These are phyloP conservation scores for Arthrocladium fulminans DNA, from an alignment of 2,329 filamentous ascomycete genomes.

Conservation along the genomic window DNA sequence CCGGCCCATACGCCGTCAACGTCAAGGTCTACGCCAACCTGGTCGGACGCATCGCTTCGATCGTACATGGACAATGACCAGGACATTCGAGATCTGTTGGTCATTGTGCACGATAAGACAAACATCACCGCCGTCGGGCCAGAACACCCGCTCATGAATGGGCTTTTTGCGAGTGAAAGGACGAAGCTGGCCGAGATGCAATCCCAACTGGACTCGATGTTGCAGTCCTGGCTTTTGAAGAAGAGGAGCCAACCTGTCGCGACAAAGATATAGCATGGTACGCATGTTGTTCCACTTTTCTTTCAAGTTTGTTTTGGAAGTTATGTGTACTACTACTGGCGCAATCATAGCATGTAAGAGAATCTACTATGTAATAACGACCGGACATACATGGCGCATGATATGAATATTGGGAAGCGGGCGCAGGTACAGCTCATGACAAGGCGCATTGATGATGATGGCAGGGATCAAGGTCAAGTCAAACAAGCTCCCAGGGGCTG, in stretches of 20 bases:
- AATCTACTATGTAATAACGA: not conserved
- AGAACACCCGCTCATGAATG: constrained; percentile 76
- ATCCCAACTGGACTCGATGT: constrained; percentile 77
- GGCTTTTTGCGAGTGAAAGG: constrained; percentile 78
- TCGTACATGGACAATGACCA: constrained; percentile 85
- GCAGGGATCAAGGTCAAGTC: not conserved
- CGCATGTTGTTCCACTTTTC: not conserved
- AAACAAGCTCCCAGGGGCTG: no score
- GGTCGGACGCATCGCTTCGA: constrained; percentile 79
- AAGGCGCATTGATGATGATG: not conserved
- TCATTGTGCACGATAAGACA: constrained; percentile 87
- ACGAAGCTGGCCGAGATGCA: constrained; percentile 80
- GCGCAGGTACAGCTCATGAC: not conserved
- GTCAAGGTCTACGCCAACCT: constrained; percentile 52
- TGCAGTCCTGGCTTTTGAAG: constrained; percentile 64
- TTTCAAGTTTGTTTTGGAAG: not conserved
- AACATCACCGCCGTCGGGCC: constrained; percentile 67
- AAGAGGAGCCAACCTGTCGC: constrained; percentile 24
- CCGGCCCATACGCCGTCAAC: constrained; percentile 49
- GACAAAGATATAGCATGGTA: not conserved
- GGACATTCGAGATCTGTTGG: constrained; percentile 79
- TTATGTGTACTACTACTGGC: not conserved
- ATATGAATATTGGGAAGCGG: not conserved
- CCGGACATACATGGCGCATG: not conserved
- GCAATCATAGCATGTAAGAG: not conserved